A percentile compares a stretch with the other conserved stretches of the same genome.
phyloP scores from a whole-genome alignment of 1,284 basidiomycete species.

The Apiotrichum sp. region DNA sequence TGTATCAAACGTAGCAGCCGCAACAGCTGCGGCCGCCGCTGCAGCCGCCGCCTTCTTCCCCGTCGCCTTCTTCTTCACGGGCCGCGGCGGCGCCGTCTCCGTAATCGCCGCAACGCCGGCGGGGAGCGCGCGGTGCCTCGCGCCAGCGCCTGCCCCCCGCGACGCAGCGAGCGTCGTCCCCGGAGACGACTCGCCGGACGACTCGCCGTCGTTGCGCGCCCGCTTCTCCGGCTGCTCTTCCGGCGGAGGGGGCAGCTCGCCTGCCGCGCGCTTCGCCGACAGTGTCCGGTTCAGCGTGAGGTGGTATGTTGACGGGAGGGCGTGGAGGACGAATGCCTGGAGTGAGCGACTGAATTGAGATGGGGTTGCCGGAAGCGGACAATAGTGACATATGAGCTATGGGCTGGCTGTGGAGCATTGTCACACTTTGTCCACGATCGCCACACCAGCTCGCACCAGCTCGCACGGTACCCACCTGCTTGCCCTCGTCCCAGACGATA shows the following conservation, averaged over 20 bases:
- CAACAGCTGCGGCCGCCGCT: not conserved
- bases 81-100: not conserved
- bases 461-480: slow-evolving; percentile 18
- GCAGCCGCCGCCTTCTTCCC: slow-evolving; percentile 2
- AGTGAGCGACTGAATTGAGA: slow-evolving; percentile 1
- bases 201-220: not conserved
- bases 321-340: slow-evolving; percentile 16
- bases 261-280: slow-evolving; percentile 5
- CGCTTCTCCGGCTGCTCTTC: not conserved
- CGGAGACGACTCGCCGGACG: not conserved
- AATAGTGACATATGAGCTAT: too few species aligned
- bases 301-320: slow-evolving; percentile 29
- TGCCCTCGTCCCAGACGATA: slow-evolving; percentile 30
- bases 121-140: not conserved
- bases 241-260: not conserved
- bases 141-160: not conserved
- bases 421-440: too few species aligned
- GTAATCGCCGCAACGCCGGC: slow-evolving; percentile 3
- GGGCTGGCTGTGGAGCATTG: too few species aligned
- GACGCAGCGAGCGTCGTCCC: not conserved
- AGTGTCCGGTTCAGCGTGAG: slow-evolving; percentile 33
- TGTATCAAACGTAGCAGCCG: too few species aligned
- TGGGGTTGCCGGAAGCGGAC: too few species aligned
- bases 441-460: too few species aligned
- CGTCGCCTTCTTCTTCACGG: slow-evolving; percentile 8